Percentiles rank a stretch among this genome's conserved stretches.
phyloP scores from a whole-genome alignment of 768 basidiomycete genomes.

The Russula dissimulans region DNA sequence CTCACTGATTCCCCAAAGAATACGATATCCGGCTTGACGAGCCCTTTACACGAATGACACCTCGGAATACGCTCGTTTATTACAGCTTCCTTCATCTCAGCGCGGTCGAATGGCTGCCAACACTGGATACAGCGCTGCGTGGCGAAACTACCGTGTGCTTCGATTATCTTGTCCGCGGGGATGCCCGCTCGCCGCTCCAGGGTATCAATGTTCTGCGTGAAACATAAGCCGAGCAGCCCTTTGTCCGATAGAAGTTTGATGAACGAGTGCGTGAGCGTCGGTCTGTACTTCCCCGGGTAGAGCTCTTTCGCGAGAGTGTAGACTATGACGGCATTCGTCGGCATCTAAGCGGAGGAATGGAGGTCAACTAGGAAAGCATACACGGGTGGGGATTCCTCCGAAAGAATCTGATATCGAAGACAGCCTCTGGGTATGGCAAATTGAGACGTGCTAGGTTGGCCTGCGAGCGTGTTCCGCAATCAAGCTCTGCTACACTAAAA shows the following conservation, averaged over 20 bases:
- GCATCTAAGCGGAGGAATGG: not conserved
- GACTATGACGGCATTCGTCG: conserved; percentile 32
- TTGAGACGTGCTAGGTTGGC: conserved; percentile 68
- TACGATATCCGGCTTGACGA: conserved; percentile 91
- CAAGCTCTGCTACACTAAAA: not conserved
- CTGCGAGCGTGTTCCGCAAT: conserved; percentile 29
- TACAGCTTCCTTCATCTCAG: conserved; percentile 59
- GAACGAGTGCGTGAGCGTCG: conserved; percentile 87
- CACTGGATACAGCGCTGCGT: conserved; percentile 78
- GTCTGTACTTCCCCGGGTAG: conserved; percentile 83
- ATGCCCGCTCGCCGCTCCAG: conserved; percentile 81
- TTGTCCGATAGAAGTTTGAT: conserved; percentile 70
- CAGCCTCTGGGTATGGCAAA: conserved; percentile 89
- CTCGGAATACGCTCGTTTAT: conserved; percentile 53
- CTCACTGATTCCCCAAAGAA: conserved; percentile 80
- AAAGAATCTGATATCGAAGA: conserved; percentile 90
- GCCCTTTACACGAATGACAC: conserved; percentile 59
- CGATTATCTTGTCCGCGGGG: conserved; percentile 64
- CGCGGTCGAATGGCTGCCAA: conserved; percentile 43
- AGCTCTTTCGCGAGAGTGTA: conserved; percentile 90
- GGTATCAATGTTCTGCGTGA: conserved; percentile 91
- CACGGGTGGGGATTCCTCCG: conserved; percentile 70
- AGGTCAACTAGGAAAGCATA: conserved; percentile 27
- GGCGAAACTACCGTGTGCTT: conserved; percentile 96
- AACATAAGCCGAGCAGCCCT: conserved; percentile 61